phyloP scores from a whole-genome alignment of 208 protist species.

The Crithidia thermophila region DNA sequence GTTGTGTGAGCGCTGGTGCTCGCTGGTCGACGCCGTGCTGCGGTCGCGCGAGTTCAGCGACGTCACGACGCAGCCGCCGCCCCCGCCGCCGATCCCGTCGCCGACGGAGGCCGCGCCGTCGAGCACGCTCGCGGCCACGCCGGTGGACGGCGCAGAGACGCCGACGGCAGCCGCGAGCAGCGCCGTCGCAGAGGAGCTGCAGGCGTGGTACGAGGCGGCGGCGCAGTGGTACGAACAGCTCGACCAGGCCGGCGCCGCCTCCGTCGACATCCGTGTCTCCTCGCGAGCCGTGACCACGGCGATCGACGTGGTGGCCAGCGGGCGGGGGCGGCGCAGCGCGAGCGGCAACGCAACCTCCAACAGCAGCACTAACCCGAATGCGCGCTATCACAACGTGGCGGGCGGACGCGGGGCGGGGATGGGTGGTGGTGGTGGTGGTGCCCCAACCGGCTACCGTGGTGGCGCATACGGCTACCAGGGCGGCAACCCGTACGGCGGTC shows the following conservation, averaged over 20 bases:
- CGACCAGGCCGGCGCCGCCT: constrained; percentile 27
- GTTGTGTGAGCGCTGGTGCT: constrained; percentile 34
- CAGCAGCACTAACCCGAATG: constrained; percentile 1
- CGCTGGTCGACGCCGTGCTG: constrained; percentile 28
- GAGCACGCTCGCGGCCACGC: background rate
- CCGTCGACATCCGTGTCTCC: constrained; percentile 31
- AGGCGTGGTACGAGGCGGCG: constrained; percentile 32
- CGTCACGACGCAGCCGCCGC: constrained; percentile 21
- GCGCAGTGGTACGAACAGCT: constrained; percentile 35
- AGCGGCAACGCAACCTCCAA: constrained; percentile 10
- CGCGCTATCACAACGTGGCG: constrained; percentile 13
- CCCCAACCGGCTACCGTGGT: background rate
- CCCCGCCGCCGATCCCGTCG: constrained; percentile 15
- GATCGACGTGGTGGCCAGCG: constrained; percentile 27
- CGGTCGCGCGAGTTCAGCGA: constrained; percentile 28
- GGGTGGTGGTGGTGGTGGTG: constrained; percentile 9
- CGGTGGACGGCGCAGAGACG: background rate
- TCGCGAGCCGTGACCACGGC: constrained; percentile 25
- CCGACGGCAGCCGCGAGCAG: background rate
- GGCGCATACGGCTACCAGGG: constrained; percentile 1
- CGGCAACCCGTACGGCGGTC: background rate
- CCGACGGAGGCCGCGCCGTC: background rate
- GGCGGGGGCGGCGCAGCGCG: constrained; percentile 14
- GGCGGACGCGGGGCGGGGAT: constrained; percentile 6
- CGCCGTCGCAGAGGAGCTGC: constrained; percentile 15